These are phyloP conservation scores for Sanghuangporus weigelae DNA, from an alignment of 1,284 basidiomycete genomes.

Conservation along the genomic window DNA sequence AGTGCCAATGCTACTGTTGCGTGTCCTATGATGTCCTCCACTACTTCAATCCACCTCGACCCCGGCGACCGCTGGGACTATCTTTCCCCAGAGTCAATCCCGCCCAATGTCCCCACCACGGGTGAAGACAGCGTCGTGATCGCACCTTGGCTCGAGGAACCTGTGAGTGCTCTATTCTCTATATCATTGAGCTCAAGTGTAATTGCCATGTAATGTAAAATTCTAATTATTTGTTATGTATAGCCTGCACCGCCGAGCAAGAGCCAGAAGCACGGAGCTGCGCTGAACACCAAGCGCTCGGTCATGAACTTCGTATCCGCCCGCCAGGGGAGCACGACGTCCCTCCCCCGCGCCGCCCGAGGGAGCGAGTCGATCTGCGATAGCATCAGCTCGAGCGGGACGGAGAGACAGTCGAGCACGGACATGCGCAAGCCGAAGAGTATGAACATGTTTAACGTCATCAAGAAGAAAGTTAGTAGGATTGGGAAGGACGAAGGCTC, in stretches of 20 bases:
- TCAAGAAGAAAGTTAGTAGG: constrained; percentile 28
- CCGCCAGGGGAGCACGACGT: constrained; percentile 30
- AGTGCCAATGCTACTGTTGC: neutral
- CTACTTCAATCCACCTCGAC: constrained; percentile 11
- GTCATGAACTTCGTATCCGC: constrained; percentile 31
- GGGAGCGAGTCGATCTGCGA: constrained; percentile 35
- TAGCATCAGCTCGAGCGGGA: constrained; percentile 28
- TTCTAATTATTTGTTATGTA: neutral
- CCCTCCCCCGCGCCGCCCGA: constrained; percentile 28
- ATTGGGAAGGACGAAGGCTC: constrained; percentile 26
- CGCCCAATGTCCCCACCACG: constrained; percentile 17
- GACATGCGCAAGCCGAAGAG: constrained; percentile 30
- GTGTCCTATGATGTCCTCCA: neutral
- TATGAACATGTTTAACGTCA: constrained; percentile 27
- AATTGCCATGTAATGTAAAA: neutral
- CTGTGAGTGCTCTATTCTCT: constrained; percentile 9
- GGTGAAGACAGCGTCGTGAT: constrained; percentile 21
- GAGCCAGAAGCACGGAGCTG: constrained; percentile 7
- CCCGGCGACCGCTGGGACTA: constrained; percentile 14
- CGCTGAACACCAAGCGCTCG: constrained; percentile 36
- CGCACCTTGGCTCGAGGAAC: constrained; percentile 21
- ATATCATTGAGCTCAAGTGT: neutral
- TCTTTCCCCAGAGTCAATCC: constrained; percentile 12
- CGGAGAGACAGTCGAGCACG: constrained; percentile 26
- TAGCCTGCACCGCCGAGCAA: constrained; percentile 19